A percentile compares a stretch with the other conserved stretches of the same genome.
These are phyloP conservation scores for Podospora australis DNA, from an alignment of 495 filamentous ascomycete genomes.

Conservation along the genomic window DNA sequence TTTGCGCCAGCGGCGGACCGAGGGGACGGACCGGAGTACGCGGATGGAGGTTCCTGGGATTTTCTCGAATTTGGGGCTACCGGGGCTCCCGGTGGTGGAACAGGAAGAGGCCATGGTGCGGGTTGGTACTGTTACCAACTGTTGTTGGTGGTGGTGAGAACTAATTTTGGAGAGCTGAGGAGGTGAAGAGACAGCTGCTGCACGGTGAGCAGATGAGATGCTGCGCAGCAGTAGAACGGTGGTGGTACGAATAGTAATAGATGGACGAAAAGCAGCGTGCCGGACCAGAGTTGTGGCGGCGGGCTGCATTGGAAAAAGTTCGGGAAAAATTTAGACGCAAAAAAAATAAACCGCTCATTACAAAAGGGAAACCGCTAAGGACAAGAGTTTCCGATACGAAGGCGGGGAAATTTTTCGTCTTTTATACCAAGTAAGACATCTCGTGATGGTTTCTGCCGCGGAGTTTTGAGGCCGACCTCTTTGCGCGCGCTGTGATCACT, in stretches of 20 bases:
- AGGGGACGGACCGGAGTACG: conserved; percentile 65
- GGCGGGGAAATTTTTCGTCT: neutral
- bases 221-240: conserved; percentile 21
- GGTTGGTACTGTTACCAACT: neutral
- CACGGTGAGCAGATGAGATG: conserved; percentile 5
- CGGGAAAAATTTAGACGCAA: neutral
- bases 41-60: conserved; percentile 55
- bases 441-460: conserved; percentile 45
- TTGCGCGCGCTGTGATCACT: too few species aligned
- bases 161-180: neutral
- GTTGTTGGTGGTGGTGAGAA: neutral
- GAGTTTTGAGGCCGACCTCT: conserved; percentile 42
- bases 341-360: neutral
- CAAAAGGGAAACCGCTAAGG: too few species aligned
- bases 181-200: neutral
- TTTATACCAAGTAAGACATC: conserved; percentile 21
- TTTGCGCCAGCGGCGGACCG: conserved; percentile 65
- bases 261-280: conserved; percentile 21
- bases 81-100: conserved; percentile 4
- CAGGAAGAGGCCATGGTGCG: conserved; percentile 30
- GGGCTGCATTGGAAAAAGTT: neutral
- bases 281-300: conserved; percentile 23
- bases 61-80: conserved; percentile 22
- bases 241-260: conserved; percentile 10
- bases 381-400: too few species aligned